Base-by-base conservation (phyloP, 1,284 basidiomycete genomes). In the Phenoliferia sp. region DNA sequence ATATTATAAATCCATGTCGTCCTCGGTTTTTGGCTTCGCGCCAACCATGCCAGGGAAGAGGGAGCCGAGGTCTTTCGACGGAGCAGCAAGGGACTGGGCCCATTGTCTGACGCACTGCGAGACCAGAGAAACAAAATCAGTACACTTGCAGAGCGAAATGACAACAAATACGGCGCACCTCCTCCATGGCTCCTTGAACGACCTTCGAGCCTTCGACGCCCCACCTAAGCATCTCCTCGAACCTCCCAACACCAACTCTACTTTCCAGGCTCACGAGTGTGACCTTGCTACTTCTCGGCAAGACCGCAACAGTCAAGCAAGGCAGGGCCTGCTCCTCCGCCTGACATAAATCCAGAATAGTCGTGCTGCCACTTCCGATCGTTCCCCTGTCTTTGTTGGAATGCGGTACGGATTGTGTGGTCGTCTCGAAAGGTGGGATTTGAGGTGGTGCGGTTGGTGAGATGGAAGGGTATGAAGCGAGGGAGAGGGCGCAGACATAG, bases 231-330 rank as follows among this genome's bases (percentile, higher is more conserved):
- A 97, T 87, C 77, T 94, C 91, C 77, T 91, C 90, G 76, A 98
- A 95, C 55, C 92, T 84, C 76, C 95, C 93, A 17, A 94, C 88
- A 76, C 94, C 92, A 68, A 99, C 79, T n/a, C 94, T 83, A 17
- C 93, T 96, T 80, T 98, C 95, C 86, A 97, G 89, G 68, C 89
- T 89, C 68, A 94, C 88, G 29, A 98, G 83, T 5, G 92, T 91
- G 56, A 97, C 87, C 73, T 88, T 90, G 3, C 86, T 85, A 7
- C 88, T 88, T 66, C 87, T 72, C 0, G 95, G 94, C 83, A 97
- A 86, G 33, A 91, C 84, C 0, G 92, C 95, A 58, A 97, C 87
- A 0, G 92, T 93, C 32, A 95, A 80, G 75, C 90, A 85, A 0
- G 95, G 95, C 22, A 95, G 81, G 74, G 94, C 92, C 74, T 86